Evolutionary conservation across 1,284 basidiomycete species (phyloP), one percentile per base, ranked within the genome.

Genomic region (Ustilago loliicola): DNA sequence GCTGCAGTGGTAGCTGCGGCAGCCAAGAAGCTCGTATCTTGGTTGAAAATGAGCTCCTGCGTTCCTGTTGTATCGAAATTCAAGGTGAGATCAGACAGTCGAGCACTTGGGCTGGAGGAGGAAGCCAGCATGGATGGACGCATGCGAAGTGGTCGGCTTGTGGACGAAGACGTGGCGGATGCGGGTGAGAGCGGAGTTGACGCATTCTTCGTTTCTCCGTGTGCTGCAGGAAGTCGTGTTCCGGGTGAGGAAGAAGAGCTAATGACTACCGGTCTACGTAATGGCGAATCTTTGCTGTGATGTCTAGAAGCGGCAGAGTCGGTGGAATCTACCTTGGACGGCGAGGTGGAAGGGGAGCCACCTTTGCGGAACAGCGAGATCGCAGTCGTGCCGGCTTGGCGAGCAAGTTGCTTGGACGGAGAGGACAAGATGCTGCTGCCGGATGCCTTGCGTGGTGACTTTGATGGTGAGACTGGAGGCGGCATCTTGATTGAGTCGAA

Each of bases 401-500:
- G 30, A 45, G 32, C 8, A 15, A 62, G 17, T 45, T 67, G 55
- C 55, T 69, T 74, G 8, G 62, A 60, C 0, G 66, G 63, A 6
- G 72, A 74, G 0, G 36, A 54, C 1, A 65, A 50, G 15, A 58
- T 62, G 55, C 34, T 68, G 61, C 52, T 67, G 21, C 61, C 58
- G 2, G 67, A 67, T 4, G 66, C 62, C 29, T 72, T 72, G 21
- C 75, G 69, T 13, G 70, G 75, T n/a, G 75, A 77, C n/a, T 72
- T 77, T 0, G 58, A 52, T 3, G 70, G 75, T 21, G 75, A 72
- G n/a, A 34, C 36, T 3, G 75, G 75, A 23, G 66, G 60, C 2
- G 74, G 74, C 75, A 77, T 77, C 30, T 60, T 55, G 64, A 77
- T 77, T 11, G 70, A 66, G 25, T 77, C 75, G 27, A 77, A 77